These are phyloP conservation scores for Heterobasidion annosum DNA, from an alignment of 1,284 basidiomycete species.

Conservation along the genomic window DNA sequence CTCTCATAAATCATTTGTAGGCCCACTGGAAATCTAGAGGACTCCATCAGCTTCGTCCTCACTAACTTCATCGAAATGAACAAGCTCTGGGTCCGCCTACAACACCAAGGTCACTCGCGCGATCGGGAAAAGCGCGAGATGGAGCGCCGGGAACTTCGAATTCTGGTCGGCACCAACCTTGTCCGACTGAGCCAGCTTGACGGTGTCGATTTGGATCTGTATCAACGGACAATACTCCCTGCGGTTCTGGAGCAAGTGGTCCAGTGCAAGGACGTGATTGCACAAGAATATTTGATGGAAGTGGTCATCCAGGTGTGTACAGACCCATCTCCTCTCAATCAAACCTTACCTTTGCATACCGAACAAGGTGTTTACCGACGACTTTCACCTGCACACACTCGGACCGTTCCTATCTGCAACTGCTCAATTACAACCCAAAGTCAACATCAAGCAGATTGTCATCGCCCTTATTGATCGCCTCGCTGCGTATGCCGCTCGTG, in stretches of 20 bases:
- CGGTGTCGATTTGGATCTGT: slow-evolving; percentile 89
- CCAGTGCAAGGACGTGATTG: slow-evolving; percentile 94
- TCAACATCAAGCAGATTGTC: slow-evolving; percentile 95
- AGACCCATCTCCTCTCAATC: background rate
- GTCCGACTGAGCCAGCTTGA: slow-evolving; percentile 90
- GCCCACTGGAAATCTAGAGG: slow-evolving; percentile 80
- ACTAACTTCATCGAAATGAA: slow-evolving; percentile 99
- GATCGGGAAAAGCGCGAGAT: slow-evolving; percentile 93
- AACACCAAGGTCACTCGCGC: slow-evolving; percentile 91
- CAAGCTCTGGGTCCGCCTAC: slow-evolving; percentile 95
- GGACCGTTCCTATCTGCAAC: slow-evolving; percentile 90
- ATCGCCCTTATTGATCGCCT: slow-evolving; percentile 94
- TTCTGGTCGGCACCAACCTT: slow-evolving; percentile 92
- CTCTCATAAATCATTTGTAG: slow-evolving; percentile 29
- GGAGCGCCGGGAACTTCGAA: slow-evolving; percentile 87
- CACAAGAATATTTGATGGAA: slow-evolving; percentile 97
- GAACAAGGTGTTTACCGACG: slow-evolving; percentile 87
- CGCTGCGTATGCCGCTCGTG: slow-evolving; percentile 87
- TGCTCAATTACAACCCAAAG: slow-evolving; percentile 89
- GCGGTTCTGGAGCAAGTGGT: slow-evolving; percentile 92
- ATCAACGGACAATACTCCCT: slow-evolving; percentile 76
- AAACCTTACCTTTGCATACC: background rate
- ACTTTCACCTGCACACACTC: slow-evolving; percentile 90
- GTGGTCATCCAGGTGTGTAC: slow-evolving; percentile 83
- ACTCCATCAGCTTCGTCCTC: slow-evolving; percentile 89